phyloP scores from a whole-genome alignment of 495 filamentous ascomycete genomes.

The Podospora sp. region DNA sequence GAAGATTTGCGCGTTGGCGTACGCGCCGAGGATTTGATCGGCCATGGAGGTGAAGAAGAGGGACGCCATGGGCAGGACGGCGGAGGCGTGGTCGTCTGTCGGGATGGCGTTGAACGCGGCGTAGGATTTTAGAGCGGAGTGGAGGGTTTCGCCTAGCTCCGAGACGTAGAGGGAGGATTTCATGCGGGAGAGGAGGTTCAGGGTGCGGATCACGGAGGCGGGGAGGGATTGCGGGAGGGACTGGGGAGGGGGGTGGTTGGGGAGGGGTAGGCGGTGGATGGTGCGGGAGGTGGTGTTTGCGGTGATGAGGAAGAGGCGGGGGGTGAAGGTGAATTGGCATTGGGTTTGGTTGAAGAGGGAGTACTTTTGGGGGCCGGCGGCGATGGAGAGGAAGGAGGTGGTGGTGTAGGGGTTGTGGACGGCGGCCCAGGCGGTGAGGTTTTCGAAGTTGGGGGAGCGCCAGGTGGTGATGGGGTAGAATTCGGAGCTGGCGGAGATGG shows the following conservation, averaged over 20 bases:
- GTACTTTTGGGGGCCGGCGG: background rate
- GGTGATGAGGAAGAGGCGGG: background rate
- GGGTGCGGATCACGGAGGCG: constrained; percentile 16
- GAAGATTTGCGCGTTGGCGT: background rate
- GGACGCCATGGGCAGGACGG: background rate
- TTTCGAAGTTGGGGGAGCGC: background rate
- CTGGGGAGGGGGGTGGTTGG: constrained; percentile 27
- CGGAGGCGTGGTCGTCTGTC: background rate
- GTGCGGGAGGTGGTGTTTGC: constrained; percentile 37
- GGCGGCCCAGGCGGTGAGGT: background rate
- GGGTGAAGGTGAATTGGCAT: background rate
- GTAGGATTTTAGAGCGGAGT: background rate
- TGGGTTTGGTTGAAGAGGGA: background rate
- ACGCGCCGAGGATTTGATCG: background rate
- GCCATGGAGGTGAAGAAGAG: background rate
- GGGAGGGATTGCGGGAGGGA: background rate
- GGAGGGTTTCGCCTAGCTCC: background rate
- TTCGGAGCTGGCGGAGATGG: background rate
- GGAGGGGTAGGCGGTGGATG: background rate
- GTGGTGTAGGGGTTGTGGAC: background rate
- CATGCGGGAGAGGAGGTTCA: constrained; percentile 31
- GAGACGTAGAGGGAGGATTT: constrained; percentile 31
- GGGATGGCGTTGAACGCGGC: background rate
- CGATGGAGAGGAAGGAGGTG: background rate
- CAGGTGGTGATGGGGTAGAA: background rate